phyloP scores from a whole-genome alignment of 2,329 filamentous ascomycete species.

The Daldinia sp. region DNA sequence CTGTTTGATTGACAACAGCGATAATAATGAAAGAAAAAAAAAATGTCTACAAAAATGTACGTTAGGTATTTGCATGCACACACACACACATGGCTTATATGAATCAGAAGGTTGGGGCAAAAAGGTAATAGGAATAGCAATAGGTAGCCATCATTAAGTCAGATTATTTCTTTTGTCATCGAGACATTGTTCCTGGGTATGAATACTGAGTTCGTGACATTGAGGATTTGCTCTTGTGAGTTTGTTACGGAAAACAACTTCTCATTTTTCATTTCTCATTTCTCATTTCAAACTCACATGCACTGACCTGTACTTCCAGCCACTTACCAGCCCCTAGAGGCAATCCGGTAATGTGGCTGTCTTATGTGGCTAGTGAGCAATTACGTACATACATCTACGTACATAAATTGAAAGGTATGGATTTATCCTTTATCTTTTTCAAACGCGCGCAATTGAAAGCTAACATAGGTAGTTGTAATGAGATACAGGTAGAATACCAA shows the following conservation, averaged over 20 bases:
- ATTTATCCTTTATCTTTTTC: background rate
- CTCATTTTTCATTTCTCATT: background rate
- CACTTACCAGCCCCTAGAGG: background rate
- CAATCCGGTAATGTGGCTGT: background rate
- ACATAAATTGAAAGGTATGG: too few species aligned
- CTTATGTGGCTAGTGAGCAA: background rate
- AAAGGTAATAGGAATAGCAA: conserved; percentile 29
- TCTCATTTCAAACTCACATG: background rate
- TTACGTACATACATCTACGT: too few species aligned
- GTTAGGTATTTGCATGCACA: background rate
- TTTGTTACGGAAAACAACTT: background rate
- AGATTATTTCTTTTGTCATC: conserved; percentile 34
- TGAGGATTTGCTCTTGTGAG: background rate
- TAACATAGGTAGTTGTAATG: background rate
- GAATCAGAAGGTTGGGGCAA: background rate
- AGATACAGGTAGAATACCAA: background rate
- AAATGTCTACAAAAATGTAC: background rate
- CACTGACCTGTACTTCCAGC: background rate
- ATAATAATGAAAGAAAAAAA: conserved; percentile 1
- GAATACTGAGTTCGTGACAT: background rate
- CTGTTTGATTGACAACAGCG: background rate
- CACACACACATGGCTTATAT: background rate
- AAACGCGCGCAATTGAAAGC: background rate
- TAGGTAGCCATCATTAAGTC: conserved; percentile 27
- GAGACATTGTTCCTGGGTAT: background rate